Base-by-base conservation (phyloP, 352 stramenopile genomes). In the Pythium coloratum region DNA sequence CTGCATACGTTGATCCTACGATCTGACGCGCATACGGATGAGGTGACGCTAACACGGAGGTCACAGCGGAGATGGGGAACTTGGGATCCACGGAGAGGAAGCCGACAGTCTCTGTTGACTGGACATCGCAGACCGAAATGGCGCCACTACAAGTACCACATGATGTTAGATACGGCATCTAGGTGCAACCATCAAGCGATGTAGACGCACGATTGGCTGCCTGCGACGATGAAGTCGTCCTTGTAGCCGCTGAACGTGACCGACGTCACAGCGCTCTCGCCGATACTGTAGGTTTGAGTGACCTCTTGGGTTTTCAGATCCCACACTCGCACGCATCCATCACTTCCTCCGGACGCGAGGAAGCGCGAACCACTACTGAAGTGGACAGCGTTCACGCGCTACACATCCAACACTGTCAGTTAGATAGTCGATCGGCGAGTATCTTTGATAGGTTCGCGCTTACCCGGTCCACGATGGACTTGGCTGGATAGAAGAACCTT, bases 241-340 rank as follows among this genome's bases (percentile, higher is more conserved):
- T 89, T 90, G 69, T 88, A 86, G 18, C 84, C 84, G 40, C 77
- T 86, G 54, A 92, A 92, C 0, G 77, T 69, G 26, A 92, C 79
- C 8, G 72, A 87, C 3, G 77, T 88, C 66, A 93, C 75, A 24
- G 77, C 67, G 42, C 80, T 93, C 13, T 81, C 72, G 58, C 82
- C 86, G 59, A 88, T 76, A 53, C 66, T 80, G 62, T 90, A 91
- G 20, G 66, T 77, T 65, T 93, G 82, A 40, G 77, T 85, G 36
- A 90, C 63, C 51, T 91, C 77, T 49, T 91, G 84, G 4, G 81
- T 88, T 62, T 93, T 93, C 24, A 93, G 71, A 36, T 91, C 82
- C 84, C 82, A 93, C 13, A 93, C 80, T 26, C 75, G 80, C 51
- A 90, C 71, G 26, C 70, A 85, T 13, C 84, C 81, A 40, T 92